Evolutionary conservation across 768 basidiomycete species (phyloP), one percentile per base, ranked within the genome.

Genomic region (Calocybe gangraenosa): DNA sequence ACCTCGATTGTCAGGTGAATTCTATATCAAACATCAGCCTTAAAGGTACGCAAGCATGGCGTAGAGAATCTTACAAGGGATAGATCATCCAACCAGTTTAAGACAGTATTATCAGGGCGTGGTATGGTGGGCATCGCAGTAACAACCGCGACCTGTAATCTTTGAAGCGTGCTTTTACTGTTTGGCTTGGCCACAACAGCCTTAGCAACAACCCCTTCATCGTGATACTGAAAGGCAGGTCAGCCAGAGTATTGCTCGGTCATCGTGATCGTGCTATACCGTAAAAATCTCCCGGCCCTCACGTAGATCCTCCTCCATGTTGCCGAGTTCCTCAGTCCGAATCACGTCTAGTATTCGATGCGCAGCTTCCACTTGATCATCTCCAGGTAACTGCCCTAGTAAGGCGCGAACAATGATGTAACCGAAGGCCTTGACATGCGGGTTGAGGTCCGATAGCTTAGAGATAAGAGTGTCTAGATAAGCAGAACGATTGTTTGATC

Each of bases 361-460:
- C 1, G 81, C 84, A 1, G 78, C 65, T 7, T 74, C 67, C 25
- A 88, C 59, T 51, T 81, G 81, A 40, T 75, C 75, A 32, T 78
- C 75, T 11, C 81, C 82, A 3, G 79, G 73, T 0, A 82, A 52
- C 19, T 71, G 72, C 23, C 62, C 61, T 23, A 92, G 60, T 42
- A 93, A 60, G 0, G 76, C 73, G n/a, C 79, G 73, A n/a, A 76
- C 63, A 42, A 88, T 65, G 8, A 92, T 66, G 56, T 80, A 79
- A 0, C 76, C 76, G 37, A 92, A 62, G 2, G 76, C 62, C 14
- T 79, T 73, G 22, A 76, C 66, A 50, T 86, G 73, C 0, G 76
- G 57, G 49, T 78, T 69, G 0, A 65, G 40, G 37, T 76, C 73
- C 1, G 70, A 65, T 9, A 89, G 50, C 50, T 76, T 81, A 14